These are phyloP conservation scores for Vaccinium myrtillus DNA, from an alignment of 148 eudicot genomes.

Conservation along the genomic window DNA sequence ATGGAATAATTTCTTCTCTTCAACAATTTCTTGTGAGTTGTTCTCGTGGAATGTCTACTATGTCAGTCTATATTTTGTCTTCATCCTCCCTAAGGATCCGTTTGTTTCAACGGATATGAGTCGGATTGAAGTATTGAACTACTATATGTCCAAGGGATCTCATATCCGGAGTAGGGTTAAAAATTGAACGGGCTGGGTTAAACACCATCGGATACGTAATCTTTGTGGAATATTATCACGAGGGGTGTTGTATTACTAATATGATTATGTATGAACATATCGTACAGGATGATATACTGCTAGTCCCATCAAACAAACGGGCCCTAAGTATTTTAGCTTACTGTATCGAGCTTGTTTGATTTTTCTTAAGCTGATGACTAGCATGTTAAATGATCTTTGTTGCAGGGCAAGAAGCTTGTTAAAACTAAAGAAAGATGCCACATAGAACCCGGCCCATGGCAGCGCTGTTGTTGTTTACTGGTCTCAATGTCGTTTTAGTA, in stretches of 20 bases:
- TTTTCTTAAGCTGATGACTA: not conserved
- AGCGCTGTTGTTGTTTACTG: conserved; percentile 74
- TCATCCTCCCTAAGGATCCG: not conserved
- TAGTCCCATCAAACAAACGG: not conserved
- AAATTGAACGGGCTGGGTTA: not conserved
- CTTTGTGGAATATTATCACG: not conserved
- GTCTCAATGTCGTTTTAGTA: conserved; percentile 65
- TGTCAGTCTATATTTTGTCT: not conserved
- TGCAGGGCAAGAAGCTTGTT: not conserved
- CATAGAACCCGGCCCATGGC: conserved; percentile 84
- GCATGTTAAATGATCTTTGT: not conserved
- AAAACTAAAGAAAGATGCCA: conserved; percentile 52
- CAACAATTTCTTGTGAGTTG: not conserved
- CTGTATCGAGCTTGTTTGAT: not conserved
- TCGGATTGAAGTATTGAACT: not conserved
- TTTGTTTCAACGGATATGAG: not conserved
- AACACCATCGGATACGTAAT: not conserved
- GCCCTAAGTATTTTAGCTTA: not conserved
- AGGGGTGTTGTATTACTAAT: not conserved
- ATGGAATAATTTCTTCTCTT: not conserved
- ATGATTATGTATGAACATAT: no score
- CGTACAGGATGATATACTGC: not conserved
- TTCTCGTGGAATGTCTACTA: not conserved
- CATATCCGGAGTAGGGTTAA: not conserved
- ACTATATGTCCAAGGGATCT: not conserved